These are phyloP conservation scores for Mycena crocata DNA, from an alignment of 768 basidiomycete genomes.

Conservation along the genomic window DNA sequence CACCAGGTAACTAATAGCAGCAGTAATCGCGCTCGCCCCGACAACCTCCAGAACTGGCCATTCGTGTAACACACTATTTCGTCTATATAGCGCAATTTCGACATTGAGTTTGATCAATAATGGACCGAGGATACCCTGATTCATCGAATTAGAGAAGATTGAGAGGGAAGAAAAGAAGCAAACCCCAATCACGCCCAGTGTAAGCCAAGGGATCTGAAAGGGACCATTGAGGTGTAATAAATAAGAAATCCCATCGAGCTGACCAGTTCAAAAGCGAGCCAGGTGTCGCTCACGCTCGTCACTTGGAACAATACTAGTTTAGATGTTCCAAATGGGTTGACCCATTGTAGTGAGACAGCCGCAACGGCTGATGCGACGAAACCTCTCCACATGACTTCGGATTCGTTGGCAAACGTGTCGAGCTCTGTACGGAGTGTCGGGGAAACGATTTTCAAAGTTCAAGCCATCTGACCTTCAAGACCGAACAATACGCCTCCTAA, in stretches of 20 bases:
- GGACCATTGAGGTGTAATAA: not conserved
- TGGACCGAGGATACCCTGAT: slow-evolving; percentile 73
- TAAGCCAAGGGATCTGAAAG: slow-evolving; percentile 75
- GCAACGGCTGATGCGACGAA: slow-evolving; percentile 92
- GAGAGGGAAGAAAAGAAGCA: slow-evolving; percentile 26
- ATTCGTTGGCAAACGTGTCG: slow-evolving; percentile 75
- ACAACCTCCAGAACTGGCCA: slow-evolving; percentile 78
- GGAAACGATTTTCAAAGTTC: not conserved
- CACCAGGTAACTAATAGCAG: slow-evolving; percentile 78
- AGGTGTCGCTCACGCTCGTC: slow-evolving; percentile 67
- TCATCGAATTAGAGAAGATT: slow-evolving; percentile 15
- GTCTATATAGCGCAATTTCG: slow-evolving; percentile 69
- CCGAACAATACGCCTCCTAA: slow-evolving; percentile 89
- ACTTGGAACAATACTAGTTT: slow-evolving; percentile 87
- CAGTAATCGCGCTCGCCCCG: slow-evolving; percentile 71
- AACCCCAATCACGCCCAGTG: slow-evolving; percentile 72
- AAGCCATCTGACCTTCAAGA: slow-evolving; percentile 65
- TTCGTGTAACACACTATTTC: slow-evolving; percentile 63
- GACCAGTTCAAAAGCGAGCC: slow-evolving; percentile 81
- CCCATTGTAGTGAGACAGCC: slow-evolving; percentile 83
- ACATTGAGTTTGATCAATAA: slow-evolving; percentile 76
- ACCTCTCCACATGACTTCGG: slow-evolving; percentile 86
- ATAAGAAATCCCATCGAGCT: slow-evolving; percentile 24
- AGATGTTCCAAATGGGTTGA: slow-evolving; percentile 88
- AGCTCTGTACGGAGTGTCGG: slow-evolving; percentile 55